Conservation (phyloP, 805 yeast species). For the Saturnispora bothae region DNA sequence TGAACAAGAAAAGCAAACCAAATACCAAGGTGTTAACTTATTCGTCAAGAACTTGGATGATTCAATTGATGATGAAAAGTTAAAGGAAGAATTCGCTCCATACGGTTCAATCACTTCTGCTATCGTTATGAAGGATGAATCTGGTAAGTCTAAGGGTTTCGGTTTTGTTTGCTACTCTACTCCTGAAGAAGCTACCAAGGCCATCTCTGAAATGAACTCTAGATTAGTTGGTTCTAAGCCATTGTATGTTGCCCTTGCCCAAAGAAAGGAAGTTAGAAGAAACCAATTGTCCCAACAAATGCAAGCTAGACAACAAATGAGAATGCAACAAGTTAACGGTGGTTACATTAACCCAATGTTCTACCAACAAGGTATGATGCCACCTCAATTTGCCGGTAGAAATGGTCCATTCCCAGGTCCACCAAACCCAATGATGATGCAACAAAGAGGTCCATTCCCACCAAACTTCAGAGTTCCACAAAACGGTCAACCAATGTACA, state of each 20-base stretch:
- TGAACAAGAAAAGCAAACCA: slow-evolving; percentile 81
- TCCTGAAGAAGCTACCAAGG: slow-evolving; percentile 98
- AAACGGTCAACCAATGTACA: slow-evolving; percentile 81
- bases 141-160: slow-evolving; percentile 94
- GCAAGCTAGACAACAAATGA: slow-evolving; percentile 96
- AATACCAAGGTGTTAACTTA: slow-evolving; percentile 96
- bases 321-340: slow-evolving; percentile 90
- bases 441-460: slow-evolving; percentile 43
- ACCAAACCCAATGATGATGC: slow-evolving; percentile 72
- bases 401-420: slow-evolving; percentile 68
- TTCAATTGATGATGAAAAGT: slow-evolving; percentile 78
- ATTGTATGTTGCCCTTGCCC: slow-evolving; percentile 96
- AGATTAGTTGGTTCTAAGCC: slow-evolving; percentile 93
- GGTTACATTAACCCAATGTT: slow-evolving; percentile 82
- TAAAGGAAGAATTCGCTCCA: slow-evolving; percentile 85
- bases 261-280: slow-evolving; percentile 96
- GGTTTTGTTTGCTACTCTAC: slow-evolving; percentile 97
- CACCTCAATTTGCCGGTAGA: slow-evolving; percentile 43
- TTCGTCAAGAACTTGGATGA: slow-evolving; percentile 96
- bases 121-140: slow-evolving; percentile 90
- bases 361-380: slow-evolving; percentile 63
- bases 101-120: slow-evolving; percentile 94
- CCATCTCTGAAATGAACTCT: slow-evolving; percentile 97
- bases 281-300: slow-evolving; percentile 95
- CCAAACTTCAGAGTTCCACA: slow-evolving; percentile 57